Evolutionary conservation across 1,284 basidiomycete genomes (phyloP).

Genomic region (Apiotrichum montevideense): DNA sequence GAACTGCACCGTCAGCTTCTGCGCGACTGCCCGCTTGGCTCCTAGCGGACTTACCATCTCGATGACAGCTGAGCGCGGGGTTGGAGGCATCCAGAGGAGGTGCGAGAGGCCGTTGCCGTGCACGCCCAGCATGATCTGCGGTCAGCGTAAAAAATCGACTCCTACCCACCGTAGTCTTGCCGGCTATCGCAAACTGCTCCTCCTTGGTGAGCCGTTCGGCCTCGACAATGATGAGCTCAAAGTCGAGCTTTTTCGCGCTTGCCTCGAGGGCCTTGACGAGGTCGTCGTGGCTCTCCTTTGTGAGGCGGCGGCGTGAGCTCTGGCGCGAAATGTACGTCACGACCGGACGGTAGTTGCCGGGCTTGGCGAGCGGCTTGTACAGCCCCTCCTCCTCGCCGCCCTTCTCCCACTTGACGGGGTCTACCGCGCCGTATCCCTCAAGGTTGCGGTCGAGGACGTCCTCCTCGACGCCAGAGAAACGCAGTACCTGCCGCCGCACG

Average conservation of each 20-base stretch:
- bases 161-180: constrained; percentile 30
- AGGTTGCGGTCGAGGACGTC: constrained; percentile 39
- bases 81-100: constrained; percentile 47
- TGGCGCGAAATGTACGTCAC: constrained; percentile 73
- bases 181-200: constrained; percentile 45
- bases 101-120: constrained; percentile 49
- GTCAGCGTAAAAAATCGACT: constrained; percentile 7
- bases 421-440: constrained; percentile 42
- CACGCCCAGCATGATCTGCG: constrained; percentile 45
- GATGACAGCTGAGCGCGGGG: constrained; percentile 44
- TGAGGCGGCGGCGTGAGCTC: constrained; percentile 54
- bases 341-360: constrained; percentile 50
- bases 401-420: constrained; percentile 24
- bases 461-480: constrained; percentile 56
- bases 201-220: constrained; percentile 44
- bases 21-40: too few relatives aligned
- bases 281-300: constrained; percentile 56
- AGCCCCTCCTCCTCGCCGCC: constrained; percentile 28
- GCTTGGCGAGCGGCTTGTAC: constrained; percentile 20
- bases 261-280: constrained; percentile 57
- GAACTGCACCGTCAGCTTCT: constrained; percentile 18
- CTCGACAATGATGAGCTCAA: constrained; percentile 55
- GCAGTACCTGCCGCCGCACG: constrained; percentile 56
- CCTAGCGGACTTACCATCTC: constrained; percentile 17
- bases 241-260: constrained; percentile 54